These are phyloP conservation scores for Chenopodium berlandieri DNA, from an alignment of 148 eudicot genomes.

Conservation along the genomic window DNA sequence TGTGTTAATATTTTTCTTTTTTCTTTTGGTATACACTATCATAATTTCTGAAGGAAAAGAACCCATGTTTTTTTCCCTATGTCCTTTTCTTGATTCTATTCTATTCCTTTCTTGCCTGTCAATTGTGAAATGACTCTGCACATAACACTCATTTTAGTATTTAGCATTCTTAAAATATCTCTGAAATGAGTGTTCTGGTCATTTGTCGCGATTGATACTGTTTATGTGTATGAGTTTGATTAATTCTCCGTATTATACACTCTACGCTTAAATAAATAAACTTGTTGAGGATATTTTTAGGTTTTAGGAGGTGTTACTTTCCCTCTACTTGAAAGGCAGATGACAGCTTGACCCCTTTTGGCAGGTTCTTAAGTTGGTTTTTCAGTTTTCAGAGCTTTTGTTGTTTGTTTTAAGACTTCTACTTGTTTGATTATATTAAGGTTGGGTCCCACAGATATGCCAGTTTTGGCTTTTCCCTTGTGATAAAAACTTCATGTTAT, in stretches of 20 bases:
- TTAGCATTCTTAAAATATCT: neutral
- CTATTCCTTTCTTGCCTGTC: neutral
- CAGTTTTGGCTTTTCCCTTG: conserved; percentile 20
- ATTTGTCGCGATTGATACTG: too few species aligned
- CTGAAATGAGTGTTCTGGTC: too few species aligned
- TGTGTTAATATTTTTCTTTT: neutral
- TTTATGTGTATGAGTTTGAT: neutral
- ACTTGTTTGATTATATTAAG: conserved; percentile 17
- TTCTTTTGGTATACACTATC: neutral
- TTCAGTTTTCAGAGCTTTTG: conserved; percentile 30
- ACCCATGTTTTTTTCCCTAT: neutral
- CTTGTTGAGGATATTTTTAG: neutral
- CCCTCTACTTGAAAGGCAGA: conserved; percentile 24
- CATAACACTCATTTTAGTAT: neutral
- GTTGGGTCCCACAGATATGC: conserved; percentile 20
- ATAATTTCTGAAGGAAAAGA: neutral
- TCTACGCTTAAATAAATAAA: too few species aligned
- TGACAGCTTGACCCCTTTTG: conserved; percentile 32
- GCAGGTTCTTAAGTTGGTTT: conserved; percentile 22
- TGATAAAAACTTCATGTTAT: conserved; percentile 1
- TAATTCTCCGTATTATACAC: too few species aligned
- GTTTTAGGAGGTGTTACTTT: neutral
- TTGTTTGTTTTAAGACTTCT: conserved; percentile 16
- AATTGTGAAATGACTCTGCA: conserved; percentile 5
- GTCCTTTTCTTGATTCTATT: conserved; percentile 4